These are phyloP conservation scores for Tetraselmis striata DNA, from an alignment of 139 green algal species.

Conservation along the genomic window DNA sequence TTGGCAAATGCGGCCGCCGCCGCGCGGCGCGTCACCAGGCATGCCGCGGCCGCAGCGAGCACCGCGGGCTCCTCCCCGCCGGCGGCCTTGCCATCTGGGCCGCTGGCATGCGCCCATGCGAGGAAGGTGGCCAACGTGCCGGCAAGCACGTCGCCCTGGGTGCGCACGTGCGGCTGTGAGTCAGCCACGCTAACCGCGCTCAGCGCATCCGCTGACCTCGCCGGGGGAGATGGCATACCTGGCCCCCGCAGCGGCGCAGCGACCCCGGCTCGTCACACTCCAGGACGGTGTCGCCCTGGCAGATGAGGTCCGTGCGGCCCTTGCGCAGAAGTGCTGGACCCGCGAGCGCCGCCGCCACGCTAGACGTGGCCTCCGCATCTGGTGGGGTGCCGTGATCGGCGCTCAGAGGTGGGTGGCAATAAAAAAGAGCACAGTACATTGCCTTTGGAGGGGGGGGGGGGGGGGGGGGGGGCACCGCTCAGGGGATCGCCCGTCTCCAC, in stretches of 20 bases:
- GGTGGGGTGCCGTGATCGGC: neutral
- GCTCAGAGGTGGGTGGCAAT: neutral
- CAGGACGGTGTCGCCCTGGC: conserved; percentile 7
- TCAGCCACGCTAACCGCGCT: neutral
- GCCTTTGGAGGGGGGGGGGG: too few relatives aligned
- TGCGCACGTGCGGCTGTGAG: neutral
- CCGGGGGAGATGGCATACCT: conserved; percentile 14
- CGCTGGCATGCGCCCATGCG: conserved; percentile 27
- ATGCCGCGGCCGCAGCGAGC: neutral
- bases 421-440: neutral
- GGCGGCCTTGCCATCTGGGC: conserved; percentile 11
- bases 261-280: conserved; percentile 30
- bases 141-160: conserved; percentile 53
- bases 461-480: too few relatives aligned
- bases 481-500: conserved; percentile 27
- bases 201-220: neutral
- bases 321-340: conserved; percentile 44
- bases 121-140: conserved; percentile 43
- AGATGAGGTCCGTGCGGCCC: conserved; percentile 32
- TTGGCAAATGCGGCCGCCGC: conserved; percentile 12
- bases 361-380: conserved; percentile 6
- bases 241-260: conserved; percentile 49
- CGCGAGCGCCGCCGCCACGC: conserved; percentile 18
- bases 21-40: conserved; percentile 14
- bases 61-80: neutral